phyloP scores from a whole-genome alignment of 1,139 yeast species.

The Sugiyamaella novakii region DNA sequence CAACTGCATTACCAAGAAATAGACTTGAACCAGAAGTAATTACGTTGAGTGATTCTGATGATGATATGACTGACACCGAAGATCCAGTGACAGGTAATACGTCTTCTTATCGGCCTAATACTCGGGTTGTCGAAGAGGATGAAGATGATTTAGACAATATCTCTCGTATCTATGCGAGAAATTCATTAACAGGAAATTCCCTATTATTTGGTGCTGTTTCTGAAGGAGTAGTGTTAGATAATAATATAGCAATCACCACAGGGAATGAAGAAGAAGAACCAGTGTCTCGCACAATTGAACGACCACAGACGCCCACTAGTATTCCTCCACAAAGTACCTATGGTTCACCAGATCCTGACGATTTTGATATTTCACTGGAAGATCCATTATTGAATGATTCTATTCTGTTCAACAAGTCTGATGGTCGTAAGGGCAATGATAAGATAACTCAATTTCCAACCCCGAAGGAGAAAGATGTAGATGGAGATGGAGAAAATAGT shows the following conservation, averaged over 20 bases:
- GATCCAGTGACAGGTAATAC: background rate
- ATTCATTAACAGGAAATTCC: slow-evolving; percentile 11
- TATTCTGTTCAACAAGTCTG: slow-evolving; percentile 4
- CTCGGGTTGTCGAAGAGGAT: background rate
- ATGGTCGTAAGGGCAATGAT: background rate
- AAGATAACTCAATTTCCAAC: slow-evolving; percentile 10
- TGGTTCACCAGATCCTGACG: slow-evolving; percentile 1
- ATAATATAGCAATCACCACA: background rate
- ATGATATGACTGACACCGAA: slow-evolving; percentile 22
- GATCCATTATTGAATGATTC: slow-evolving; percentile 1
- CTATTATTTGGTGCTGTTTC: slow-evolving; percentile 5
- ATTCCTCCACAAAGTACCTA: slow-evolving; percentile 1
- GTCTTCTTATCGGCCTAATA: background rate
- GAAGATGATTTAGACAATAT: slow-evolving; percentile 5
- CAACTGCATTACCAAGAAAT: background rate
- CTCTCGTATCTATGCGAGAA: slow-evolving; percentile 1
- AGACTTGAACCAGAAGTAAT: slow-evolving; percentile 28
- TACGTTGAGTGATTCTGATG: slow-evolving; percentile 33
- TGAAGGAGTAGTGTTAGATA: slow-evolving; percentile 4
- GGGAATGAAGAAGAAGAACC: too few relatives aligned
- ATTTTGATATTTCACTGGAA: background rate
- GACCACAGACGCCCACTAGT: slow-evolving; percentile 10
- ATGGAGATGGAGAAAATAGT: background rate
- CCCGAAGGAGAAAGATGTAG: background rate
- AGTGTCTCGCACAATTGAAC: too few relatives aligned